Base-by-base conservation (phyloP, 768 basidiomycete genomes). In the Austroboletus eburneus region DNA sequence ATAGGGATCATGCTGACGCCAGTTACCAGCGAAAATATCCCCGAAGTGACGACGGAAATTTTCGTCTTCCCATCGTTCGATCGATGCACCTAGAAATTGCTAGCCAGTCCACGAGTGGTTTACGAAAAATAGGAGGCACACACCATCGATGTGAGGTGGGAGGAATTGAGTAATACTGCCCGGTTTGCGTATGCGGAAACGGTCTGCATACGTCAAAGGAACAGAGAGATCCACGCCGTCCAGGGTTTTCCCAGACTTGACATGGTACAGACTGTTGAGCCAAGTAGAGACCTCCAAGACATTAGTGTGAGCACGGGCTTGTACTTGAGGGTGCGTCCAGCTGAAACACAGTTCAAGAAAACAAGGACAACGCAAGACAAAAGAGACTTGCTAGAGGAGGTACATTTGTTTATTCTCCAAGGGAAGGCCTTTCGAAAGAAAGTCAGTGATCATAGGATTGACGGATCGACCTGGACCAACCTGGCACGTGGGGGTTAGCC, bases 41-140 rank as follows among this genome's bases (percentile, higher is more conserved):
- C 67, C 68, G 54, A 84, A 87, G 57, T 79, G 85, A 5, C 66
- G 68, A 41, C 81, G 70, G 64, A 80, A 82, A 6, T 54, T 59
- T 2, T 71, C 62, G 61, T 87, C 82, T 63, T 85, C 80, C 83
- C 82, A 85, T 13, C 90, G 73, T 62, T 92, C 89, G 22, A 89
- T 79, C 0, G 78, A 65, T 7, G 87, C 87, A 8, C 87, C 88
- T 78, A 37, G 1, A 32, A 35, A 40, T 6, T 4, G 20, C 27
- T 48, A 24, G 20, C 30, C 14, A 5, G 14, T 14, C 3, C 25
- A 39, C 5, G 20, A 7, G n/a, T n/a, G n/a, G n/a, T n/a, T n/a
- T n/a, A n/a, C n/a, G n/a, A n/a, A 22, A 25, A 5, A 3, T 9
- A 36, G 1, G 3, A 21, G 53, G 74, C 66, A 69, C 32, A 67